Conservation (phyloP, 176 grass and related monocot species). For the Puccinellia tenuiflora region DNA sequence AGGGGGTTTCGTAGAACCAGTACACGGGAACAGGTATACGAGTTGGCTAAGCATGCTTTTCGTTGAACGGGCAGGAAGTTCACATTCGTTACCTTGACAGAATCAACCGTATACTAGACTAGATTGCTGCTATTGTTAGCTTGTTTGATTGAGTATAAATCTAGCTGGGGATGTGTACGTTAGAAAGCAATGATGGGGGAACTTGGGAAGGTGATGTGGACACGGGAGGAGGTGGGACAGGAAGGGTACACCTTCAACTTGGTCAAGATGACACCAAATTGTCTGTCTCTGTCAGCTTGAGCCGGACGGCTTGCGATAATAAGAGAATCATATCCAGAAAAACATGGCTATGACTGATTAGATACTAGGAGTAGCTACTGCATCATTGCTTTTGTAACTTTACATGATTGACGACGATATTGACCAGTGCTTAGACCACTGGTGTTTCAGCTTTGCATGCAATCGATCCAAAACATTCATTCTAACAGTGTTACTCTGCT, state of each 20-base stretch:
- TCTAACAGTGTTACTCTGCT: background rate
- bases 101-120: constrained; percentile 8
- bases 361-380: background rate
- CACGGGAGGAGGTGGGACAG: background rate
- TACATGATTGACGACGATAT: background rate
- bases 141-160: background rate
- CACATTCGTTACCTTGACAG: constrained; percentile 18
- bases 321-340: background rate
- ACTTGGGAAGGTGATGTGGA: background rate
- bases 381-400: background rate
- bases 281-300: background rate
- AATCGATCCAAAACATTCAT: background rate
- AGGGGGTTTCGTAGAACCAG: constrained; percentile 7
- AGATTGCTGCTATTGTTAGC: background rate
- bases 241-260: background rate
- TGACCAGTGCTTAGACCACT: background rate
- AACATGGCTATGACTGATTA: background rate
- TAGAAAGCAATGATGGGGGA: constrained; percentile 13
- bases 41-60: constrained; percentile 23
- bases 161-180: background rate
- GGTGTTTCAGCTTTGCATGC: background rate
- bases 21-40: background rate
- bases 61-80: constrained; percentile 15
- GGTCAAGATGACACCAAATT: constrained; percentile 13
- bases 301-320: background rate